Evolutionary conservation across 2,329 filamentous ascomycete genomes (phyloP).

Genomic region (Purpureocillium takamizusanense): DNA sequence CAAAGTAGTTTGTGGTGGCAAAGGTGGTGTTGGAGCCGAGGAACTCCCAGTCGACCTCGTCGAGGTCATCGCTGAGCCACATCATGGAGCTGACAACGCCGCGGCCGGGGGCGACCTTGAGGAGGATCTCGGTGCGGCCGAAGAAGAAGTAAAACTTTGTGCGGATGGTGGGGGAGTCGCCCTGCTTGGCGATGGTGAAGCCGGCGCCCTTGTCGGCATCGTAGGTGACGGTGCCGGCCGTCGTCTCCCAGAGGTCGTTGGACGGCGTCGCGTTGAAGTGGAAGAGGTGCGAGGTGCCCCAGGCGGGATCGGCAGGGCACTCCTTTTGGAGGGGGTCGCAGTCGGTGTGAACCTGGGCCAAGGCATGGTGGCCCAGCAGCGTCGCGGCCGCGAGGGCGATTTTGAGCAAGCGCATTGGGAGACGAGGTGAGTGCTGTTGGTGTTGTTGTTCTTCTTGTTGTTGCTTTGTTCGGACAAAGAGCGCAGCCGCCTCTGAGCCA

Average conservation of each 20-base stretch:
- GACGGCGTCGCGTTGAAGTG: conserved; percentile 55
- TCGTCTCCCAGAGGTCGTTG: conserved; percentile 57
- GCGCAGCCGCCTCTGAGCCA: background rate
- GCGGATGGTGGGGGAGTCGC: conserved; percentile 70
- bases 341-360: conserved; percentile 65
- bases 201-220: conserved; percentile 52
- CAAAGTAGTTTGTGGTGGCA: conserved; percentile 69
- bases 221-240: conserved; percentile 56
- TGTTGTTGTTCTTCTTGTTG: no score
- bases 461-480: no score
- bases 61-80: conserved; percentile 72
- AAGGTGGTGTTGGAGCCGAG: conserved; percentile 56
- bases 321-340: conserved; percentile 68
- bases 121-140: conserved; percentile 65
- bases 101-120: conserved; percentile 65
- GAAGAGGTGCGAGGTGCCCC: conserved; percentile 55
- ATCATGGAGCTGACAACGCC: conserved; percentile 80
- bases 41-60: conserved; percentile 85
- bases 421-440: no score
- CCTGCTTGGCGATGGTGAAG: conserved; percentile 61
- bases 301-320: conserved; percentile 63
- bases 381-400: background rate
- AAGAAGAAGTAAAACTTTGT: conserved; percentile 82
- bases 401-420: background rate
- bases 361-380: conserved; percentile 27